Evolutionary conservation across 2,329 filamentous ascomycete genomes (phyloP), one percentile per base, ranked within the genome.

Genomic region (Aciculosporium take): DNA sequence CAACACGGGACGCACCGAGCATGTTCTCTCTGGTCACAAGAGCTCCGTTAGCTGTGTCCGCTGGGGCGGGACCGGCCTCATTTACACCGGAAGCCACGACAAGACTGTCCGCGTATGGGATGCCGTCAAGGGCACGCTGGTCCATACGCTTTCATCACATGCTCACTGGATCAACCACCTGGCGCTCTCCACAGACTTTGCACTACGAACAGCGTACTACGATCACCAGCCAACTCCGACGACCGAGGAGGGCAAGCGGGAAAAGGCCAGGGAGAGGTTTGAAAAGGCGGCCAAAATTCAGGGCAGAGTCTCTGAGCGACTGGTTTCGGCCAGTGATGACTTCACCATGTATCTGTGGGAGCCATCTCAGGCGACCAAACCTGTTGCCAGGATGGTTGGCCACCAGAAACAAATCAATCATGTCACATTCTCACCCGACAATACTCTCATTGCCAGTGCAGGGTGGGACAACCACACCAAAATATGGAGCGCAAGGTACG

Each of bases 361-460:
- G 45, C 88, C 88, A 0, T 70, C 79, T 8, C 62, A 72, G 45
- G 79, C 81, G 4, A 84, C 71, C 7, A 95, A 96, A 59, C 88
- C 89, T 1, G 68, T 96, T 3, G 82, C 84, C n/a, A 72, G 87
- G 27, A 74, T 96, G 63, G 64, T 86, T n/a, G 91, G 91, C 2
- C 91, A 98, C 55, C 86, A 95, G 59, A 96, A 96, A 64, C 84
- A 89, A 56, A 88, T 96, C 51, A 95, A 96, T 59, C 84, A 95
- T 57, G 88, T 96, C 37, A 83, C 81, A 0, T 96, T 96, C 62
- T 94, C 86, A 1, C 87, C 89, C 0, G 88, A 96, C 55, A 89
- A 87, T 27, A 71, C 76, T 7, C 72, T 89, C 44, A 87, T 98
- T 52, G 91, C 91, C 7, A 93, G 84, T 29, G 80, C 84, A 7